These are phyloP conservation scores for Rhipidocladum racemiflorum DNA, from an alignment of 176 grass and related monocot species.

Conservation along the genomic window DNA sequence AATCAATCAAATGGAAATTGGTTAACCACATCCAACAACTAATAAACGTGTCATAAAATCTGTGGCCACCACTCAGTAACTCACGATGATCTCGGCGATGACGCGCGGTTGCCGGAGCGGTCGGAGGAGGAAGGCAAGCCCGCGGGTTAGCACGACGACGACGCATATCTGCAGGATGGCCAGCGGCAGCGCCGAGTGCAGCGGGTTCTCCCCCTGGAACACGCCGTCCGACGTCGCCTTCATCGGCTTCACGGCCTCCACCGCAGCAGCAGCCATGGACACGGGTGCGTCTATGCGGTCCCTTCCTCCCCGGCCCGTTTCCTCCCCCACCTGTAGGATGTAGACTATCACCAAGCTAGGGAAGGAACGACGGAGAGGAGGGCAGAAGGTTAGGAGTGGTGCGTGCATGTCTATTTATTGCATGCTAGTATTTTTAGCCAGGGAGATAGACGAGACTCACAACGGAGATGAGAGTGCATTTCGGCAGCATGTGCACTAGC, in stretches of 20 bases:
- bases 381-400: not conserved
- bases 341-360: not conserved
- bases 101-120: conserved; percentile 82
- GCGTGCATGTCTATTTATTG: conserved; percentile 7
- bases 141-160: conserved; percentile 68
- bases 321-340: not conserved
- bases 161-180: conserved; percentile 90
- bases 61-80: not conserved
- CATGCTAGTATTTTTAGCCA: conserved; percentile 14
- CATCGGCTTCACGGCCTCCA: conserved; percentile 20
- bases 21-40: not conserved
- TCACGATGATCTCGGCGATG: conserved; percentile 95
- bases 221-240: conserved; percentile 51
- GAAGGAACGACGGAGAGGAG: not conserved
- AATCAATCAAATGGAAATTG: not conserved
- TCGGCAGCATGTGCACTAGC: not conserved
- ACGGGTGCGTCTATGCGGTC: not conserved
- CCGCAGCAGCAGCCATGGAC: not conserved
- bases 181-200: conserved; percentile 43
- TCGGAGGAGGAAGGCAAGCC: conserved; percentile 68
- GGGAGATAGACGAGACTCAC: not conserved
- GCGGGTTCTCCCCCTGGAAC: conserved; percentile 46
- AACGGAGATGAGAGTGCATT: not conserved
- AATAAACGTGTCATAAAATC: not conserved
- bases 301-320: not conserved